These are phyloP conservation scores for Alternaria solani DNA, from an alignment of 2,329 filamentous ascomycete genomes.

Conservation along the genomic window DNA sequence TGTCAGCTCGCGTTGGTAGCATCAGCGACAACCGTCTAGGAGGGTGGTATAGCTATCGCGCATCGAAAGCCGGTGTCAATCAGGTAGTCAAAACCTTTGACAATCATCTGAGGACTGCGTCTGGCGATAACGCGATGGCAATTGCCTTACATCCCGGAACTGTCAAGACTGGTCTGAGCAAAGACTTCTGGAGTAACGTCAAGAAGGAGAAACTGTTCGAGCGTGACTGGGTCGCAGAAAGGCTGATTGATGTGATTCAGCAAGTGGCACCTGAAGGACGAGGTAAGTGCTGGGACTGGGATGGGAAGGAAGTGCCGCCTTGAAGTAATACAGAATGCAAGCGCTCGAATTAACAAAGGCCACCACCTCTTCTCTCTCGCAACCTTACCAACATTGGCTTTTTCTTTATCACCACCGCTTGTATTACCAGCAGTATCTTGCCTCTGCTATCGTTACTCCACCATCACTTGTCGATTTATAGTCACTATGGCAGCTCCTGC, in stretches of 20 bases:
- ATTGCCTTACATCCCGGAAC: slow-evolving; percentile 82
- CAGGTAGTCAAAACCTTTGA: slow-evolving; percentile 77
- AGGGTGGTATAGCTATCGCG: slow-evolving; percentile 84
- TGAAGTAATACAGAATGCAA: slow-evolving; percentile 25
- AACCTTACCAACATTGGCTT: background rate
- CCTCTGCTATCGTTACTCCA: background rate
- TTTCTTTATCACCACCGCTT: background rate
- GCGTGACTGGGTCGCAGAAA: slow-evolving; percentile 70
- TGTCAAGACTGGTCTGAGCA: slow-evolving; percentile 76
- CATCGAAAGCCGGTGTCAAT: slow-evolving; percentile 77
- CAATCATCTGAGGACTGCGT: slow-evolving; percentile 66
- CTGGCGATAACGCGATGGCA: slow-evolving; percentile 69
- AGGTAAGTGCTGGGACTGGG: slow-evolving; percentile 53
- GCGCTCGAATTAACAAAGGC: background rate
- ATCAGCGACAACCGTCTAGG: slow-evolving; percentile 75
- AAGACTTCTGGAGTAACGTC: slow-evolving; percentile 74
- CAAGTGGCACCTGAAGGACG: slow-evolving; percentile 65
- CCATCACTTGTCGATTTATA: background rate
- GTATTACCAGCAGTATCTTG: background rate
- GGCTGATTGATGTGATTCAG: slow-evolving; percentile 69
- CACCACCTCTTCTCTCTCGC: background rate
- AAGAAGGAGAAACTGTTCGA: slow-evolving; percentile 70
- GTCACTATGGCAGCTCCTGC: background rate
- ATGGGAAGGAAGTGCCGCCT: slow-evolving; percentile 49
- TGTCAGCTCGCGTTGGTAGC: slow-evolving; percentile 80